A percentile compares a stretch with the other conserved stretches of the same genome.
Conservation (phyloP, 805 yeast genomes). For the Ogataea philodendri region DNA sequence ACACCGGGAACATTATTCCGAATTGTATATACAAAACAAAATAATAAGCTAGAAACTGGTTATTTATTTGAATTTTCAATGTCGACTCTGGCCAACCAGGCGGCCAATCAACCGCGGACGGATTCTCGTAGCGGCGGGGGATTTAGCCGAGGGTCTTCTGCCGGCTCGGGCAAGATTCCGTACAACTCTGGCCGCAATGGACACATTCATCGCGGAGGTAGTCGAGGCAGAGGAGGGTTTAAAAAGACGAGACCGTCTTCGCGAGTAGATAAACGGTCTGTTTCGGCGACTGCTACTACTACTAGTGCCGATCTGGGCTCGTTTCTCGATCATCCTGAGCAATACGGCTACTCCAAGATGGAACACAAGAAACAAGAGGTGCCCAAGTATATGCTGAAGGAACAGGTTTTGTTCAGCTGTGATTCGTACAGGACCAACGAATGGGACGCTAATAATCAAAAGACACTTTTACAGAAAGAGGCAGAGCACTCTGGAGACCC, state of each 20-base stretch:
- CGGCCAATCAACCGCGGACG: slow-evolving; percentile 5
- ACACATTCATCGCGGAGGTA: background rate
- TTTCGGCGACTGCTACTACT: background rate
- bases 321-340: slow-evolving; percentile 29
- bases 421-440: slow-evolving; percentile 36
- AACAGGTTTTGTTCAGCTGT: slow-evolving; percentile 37
- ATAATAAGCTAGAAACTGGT: too few relatives aligned
- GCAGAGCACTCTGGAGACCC: slow-evolving; percentile 45
- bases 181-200: slow-evolving; percentile 9
- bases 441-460: slow-evolving; percentile 81
- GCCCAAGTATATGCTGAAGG: slow-evolving; percentile 35
- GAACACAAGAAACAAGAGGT: slow-evolving; percentile 18
- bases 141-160: slow-evolving; percentile 2
- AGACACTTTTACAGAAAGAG: slow-evolving; percentile 54
- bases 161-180: slow-evolving; percentile 3
- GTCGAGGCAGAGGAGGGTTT: slow-evolving; percentile 8
- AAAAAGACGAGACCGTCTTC: slow-evolving; percentile 5
- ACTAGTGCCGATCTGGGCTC: slow-evolving; percentile 28
- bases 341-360: slow-evolving; percentile 29
- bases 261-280: slow-evolving; percentile 5
- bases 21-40: slow-evolving; percentile 2
- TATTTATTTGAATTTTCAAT: slow-evolving; percentile 4
- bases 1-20: slow-evolving; percentile 1
- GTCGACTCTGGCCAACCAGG: slow-evolving; percentile 15
- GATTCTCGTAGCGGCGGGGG: slow-evolving; percentile 3